phyloP scores from a whole-genome alignment of 2,329 filamentous ascomycete species.

The Verticillium alfalfae region DNA sequence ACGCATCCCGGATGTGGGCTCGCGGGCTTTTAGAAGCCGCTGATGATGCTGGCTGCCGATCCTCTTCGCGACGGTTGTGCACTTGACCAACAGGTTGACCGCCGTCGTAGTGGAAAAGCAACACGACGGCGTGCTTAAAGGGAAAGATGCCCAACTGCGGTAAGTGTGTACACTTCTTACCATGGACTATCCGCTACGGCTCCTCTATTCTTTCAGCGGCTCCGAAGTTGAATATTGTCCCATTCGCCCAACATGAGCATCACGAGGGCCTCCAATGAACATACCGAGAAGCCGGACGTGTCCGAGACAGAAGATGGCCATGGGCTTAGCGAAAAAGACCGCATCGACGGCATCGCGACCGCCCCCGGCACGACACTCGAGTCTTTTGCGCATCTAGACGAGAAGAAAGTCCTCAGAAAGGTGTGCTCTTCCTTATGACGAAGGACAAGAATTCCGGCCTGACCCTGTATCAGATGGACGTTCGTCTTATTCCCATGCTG shows the following conservation, averaged over 20 bases:
- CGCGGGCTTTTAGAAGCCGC: background rate
- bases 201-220: too few relatives aligned
- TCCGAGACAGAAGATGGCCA: slow-evolving; percentile 5
- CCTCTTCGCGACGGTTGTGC: background rate
- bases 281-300: slow-evolving; percentile 5
- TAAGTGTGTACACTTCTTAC: background rate
- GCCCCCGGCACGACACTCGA: slow-evolving; percentile 2
- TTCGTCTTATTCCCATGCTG: slow-evolving; percentile 55
- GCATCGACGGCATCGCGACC: slow-evolving; percentile 1
- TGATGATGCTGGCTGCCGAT: background rate
- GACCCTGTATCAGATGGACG: slow-evolving; percentile 36
- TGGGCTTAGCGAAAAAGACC: slow-evolving; percentile 1
- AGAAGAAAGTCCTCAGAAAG: slow-evolving; percentile 55
- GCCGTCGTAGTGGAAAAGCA: background rate
- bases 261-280: background rate
- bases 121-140: background rate
- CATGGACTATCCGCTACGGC: background rate
- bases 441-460: background rate
- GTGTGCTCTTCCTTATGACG: slow-evolving; percentile 16
- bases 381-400: slow-evolving; percentile 35
- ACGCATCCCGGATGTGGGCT: background rate
- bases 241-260: background rate
- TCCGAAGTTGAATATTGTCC: too few relatives aligned
- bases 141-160: background rate
- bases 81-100: background rate